phyloP scores from a whole-genome alignment of 331 rosid genomes.

The Malus hybrid region DNA sequence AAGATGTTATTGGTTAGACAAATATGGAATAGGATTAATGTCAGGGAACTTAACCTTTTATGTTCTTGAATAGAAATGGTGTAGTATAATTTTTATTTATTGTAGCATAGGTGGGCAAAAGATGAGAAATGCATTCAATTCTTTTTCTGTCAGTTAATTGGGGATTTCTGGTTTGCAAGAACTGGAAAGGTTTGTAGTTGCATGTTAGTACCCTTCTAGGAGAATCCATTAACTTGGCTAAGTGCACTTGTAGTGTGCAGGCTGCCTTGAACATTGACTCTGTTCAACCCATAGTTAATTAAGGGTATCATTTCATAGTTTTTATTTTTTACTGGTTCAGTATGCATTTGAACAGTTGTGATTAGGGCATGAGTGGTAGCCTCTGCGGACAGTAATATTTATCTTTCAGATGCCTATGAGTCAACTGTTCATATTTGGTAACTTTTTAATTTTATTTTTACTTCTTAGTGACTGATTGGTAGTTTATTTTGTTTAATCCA shows the following conservation, averaged over 20 bases:
- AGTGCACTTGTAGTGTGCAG: background rate
- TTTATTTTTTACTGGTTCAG: background rate
- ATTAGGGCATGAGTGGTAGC: background rate
- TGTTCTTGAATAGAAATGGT: background rate
- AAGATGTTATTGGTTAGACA: background rate
- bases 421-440: background rate
- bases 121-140: background rate
- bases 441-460: background rate
- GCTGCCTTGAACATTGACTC: background rate
- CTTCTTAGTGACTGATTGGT: background rate
- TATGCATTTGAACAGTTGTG: background rate
- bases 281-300: background rate
- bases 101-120: background rate
- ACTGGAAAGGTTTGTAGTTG: background rate
- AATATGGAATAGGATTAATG: background rate
- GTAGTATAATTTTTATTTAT: background rate
- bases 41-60: background rate
- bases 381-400: background rate
- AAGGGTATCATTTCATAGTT: background rate
- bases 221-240: background rate
- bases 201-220: background rate
- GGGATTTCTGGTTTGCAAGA: background rate
- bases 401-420: background rate
- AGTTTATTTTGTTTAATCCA: background rate
- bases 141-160: background rate